Conservation (phyloP, 106 monocot species). For the Dendrobium nobile region DNA sequence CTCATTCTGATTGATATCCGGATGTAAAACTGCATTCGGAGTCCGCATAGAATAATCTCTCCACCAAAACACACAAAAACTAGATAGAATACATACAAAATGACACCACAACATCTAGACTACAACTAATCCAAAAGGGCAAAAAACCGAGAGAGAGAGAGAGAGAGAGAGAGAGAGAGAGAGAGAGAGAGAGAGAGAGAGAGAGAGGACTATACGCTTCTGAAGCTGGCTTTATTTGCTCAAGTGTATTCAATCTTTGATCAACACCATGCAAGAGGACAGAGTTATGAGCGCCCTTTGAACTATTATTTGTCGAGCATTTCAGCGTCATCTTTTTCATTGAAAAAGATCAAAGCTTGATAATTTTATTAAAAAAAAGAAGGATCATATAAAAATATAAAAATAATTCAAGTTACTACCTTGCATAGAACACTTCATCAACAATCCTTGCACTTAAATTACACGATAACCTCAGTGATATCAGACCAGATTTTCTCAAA, state of each 20-base stretch:
- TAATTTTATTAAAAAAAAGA: neutral
- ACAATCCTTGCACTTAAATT: neutral
- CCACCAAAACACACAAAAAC: too few relatives aligned
- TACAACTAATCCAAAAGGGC: too few relatives aligned
- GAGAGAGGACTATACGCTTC: too few relatives aligned
- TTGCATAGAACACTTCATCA: neutral
- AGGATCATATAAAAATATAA: neutral
- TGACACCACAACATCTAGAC: too few relatives aligned
- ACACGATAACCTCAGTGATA: neutral
- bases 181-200: too few relatives aligned
- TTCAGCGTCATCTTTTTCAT: neutral
- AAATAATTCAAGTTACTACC: neutral
- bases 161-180: too few relatives aligned
- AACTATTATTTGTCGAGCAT: neutral
- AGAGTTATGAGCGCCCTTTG: neutral
- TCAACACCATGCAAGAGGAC: neutral
- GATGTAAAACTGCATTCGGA: too few relatives aligned
- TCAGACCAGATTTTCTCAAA: slow-evolving; percentile 65
- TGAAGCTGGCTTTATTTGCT: too few relatives aligned
- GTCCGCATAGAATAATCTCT: too few relatives aligned
- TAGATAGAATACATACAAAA: too few relatives aligned
- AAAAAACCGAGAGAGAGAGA: too few relatives aligned
- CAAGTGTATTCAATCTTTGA: neutral
- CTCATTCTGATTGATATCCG: too few relatives aligned
- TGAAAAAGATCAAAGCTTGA: neutral